These are phyloP conservation scores for Edaphochlamys debaryana DNA, from an alignment of 139 green algal genomes.

Conservation along the genomic window DNA sequence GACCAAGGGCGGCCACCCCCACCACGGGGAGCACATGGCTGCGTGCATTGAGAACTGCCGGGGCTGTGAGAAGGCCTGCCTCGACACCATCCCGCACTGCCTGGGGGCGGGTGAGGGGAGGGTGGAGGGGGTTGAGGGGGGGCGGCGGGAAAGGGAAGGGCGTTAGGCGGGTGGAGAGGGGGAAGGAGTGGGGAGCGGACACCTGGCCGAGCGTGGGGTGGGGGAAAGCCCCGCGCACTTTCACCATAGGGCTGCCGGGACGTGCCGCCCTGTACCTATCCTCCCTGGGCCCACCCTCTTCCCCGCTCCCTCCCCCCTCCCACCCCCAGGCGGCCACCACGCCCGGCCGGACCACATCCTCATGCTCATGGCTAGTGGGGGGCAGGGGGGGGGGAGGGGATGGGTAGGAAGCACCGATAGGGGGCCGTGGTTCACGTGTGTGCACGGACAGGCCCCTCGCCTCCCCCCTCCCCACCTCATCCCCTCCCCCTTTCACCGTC, in stretches of 20 bases:
- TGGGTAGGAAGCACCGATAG: too few species aligned
- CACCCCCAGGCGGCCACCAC: neutral
- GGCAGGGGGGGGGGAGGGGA: neutral
- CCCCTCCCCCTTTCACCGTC: neutral
- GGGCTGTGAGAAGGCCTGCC: conserved; percentile 1
- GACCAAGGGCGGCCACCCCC: too few species aligned
- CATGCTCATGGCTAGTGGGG: neutral
- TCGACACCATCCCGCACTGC: conserved; percentile 24
- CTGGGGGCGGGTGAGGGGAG: neutral
- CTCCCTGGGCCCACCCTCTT: neutral
- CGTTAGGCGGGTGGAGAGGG: too few species aligned
- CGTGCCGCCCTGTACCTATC: too few species aligned
- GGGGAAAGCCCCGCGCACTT: too few species aligned
- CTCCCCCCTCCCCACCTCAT: too few species aligned
- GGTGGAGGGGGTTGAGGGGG: neutral
- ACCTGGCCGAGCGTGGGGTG: too few species aligned
- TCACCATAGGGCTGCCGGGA: too few species aligned
- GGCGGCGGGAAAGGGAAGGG: too few species aligned
- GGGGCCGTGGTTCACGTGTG: too few species aligned
- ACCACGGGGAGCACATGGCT: neutral
- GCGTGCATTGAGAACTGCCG: conserved; percentile 3
- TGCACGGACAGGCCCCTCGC: too few species aligned
- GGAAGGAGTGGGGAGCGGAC: too few species aligned
- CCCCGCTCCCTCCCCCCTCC: neutral
- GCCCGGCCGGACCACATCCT: conserved; percentile 4